Evolutionary conservation across 1,284 basidiomycete genomes (phyloP).

Genomic region (Thecaphora thlaspeos): DNA sequence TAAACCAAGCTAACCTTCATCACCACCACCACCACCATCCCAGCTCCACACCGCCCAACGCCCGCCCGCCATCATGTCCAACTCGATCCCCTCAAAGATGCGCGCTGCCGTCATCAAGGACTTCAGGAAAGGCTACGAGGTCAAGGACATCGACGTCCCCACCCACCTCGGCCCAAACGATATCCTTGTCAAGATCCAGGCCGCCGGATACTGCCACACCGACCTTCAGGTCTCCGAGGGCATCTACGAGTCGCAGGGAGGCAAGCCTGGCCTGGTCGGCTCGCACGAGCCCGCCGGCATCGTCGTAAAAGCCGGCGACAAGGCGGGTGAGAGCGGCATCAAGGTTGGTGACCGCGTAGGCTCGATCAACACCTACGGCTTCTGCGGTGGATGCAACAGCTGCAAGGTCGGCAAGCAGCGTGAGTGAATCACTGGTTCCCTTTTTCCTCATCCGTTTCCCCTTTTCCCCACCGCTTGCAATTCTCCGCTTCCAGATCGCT

Average conservation of each 20-base stretch:
- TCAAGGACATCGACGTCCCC: constrained; percentile 40
- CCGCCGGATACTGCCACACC: constrained; percentile 48
- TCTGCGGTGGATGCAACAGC: constrained; percentile 47
- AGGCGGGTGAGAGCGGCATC: constrained; percentile 19
- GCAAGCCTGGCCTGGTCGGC: constrained; percentile 43
- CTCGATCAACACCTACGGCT: constrained; percentile 50
- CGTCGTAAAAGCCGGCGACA: constrained; percentile 36
- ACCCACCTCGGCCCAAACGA: constrained; percentile 27
- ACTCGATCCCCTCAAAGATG: constrained; percentile 40
- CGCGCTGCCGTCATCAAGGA: constrained; percentile 42
- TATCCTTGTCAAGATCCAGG: constrained; percentile 35
- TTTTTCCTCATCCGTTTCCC: too few relatives aligned
- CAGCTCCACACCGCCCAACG: too few relatives aligned
- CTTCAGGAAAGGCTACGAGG: constrained; percentile 41
- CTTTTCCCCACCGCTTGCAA: too few relatives aligned
- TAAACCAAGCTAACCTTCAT: too few relatives aligned
- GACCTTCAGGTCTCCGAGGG: constrained; percentile 48
- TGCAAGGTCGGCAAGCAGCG: constrained; percentile 51
- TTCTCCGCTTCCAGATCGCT: too few relatives aligned
- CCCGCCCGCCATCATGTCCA: constrained; percentile 21
- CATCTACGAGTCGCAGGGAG: constrained; percentile 37
- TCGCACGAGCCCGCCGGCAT: constrained; percentile 47
- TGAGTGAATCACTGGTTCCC: too few relatives aligned
- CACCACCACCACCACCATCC: too few relatives aligned
- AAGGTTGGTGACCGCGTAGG: constrained; percentile 53